Base-by-base conservation (phyloP, 306 rosid genomes). In the Urtica urens region DNA sequence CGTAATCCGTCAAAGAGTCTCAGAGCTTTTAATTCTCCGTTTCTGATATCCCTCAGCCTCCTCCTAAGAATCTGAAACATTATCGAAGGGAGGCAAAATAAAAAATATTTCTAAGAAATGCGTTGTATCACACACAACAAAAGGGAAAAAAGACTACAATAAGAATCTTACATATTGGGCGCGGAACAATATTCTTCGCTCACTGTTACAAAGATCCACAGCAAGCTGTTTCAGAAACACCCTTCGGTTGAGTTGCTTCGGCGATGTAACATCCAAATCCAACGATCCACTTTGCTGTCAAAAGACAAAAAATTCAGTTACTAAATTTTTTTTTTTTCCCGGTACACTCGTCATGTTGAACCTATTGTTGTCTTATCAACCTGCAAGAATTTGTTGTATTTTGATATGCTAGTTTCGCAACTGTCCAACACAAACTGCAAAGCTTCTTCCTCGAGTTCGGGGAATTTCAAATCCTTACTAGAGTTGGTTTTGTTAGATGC, bases 201-300 rank as follows among this genome's bases (percentile, higher is more conserved):
- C 94, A 0, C 93, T 90, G 1, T 60, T 81, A 57, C 82, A 76
- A 71, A 90, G 78, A 69, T 90, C 95, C 56, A 79, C 79, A 0
- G 97, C 95, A 24, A 90, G 77, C 60, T 90, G 97, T 58, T 84
- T 84, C 50, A 90, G 79, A 71, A 90, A 84, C 51, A 90, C 63
- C 65, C 84, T 67, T 51, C 97, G 73, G 58, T 84, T 90, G 51
- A 84, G 92, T 65, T 74, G 93, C 70, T 84, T 84, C 1, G 97
- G 97, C 47, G 92, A 90, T 28, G 97, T 77, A 63, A 90, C 81
- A 20, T 90, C 95, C 63, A 90, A 72, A 68, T 90, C 93, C 70
- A 84, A 77, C 23, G 97, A 67, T 68, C 97, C 97, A 79, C 97
- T 84, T 64, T 54, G 84, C 97, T 84, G 76, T 54, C 17, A 66